These are phyloP conservation scores for Hamiltosporidium tvaerminnensis DNA, from an alignment of 371 early-diverging fungal genomes.

Conservation along the genomic window DNA sequence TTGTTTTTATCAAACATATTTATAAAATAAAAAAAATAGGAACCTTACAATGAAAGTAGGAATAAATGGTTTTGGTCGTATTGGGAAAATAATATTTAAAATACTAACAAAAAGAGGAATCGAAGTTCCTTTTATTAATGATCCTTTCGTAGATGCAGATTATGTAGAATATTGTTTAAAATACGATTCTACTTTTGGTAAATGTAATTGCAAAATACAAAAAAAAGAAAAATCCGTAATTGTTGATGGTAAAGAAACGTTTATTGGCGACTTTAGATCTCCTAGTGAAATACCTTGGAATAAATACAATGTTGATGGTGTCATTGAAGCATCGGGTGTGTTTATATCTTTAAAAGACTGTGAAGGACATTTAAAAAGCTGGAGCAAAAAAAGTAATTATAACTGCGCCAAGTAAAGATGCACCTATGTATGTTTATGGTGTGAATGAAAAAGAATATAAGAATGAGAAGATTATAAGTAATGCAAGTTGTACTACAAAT, in stretches of 20 bases:
- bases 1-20: too few relatives aligned
- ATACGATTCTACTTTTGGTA: constrained; percentile 45
- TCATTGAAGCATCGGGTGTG: constrained; percentile 92
- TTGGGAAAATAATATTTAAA: constrained; percentile 50
- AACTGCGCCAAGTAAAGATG: constrained; percentile 77
- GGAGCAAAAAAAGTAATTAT: constrained; percentile 92
- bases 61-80: constrained; percentile 54
- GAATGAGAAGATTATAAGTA: constrained; percentile 69
- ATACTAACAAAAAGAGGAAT: constrained; percentile 28
- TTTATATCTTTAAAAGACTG: constrained; percentile 79
- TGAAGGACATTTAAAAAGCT: constrained; percentile 65
- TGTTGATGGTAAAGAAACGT: constrained; percentile 64
- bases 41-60: constrained; percentile 34
- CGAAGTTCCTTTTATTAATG: constrained; percentile 48
- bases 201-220: constrained; percentile 59
- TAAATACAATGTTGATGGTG: constrained; percentile 57
- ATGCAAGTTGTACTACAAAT: constrained; percentile 99
- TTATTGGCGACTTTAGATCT: constrained; percentile 57
- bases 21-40: not conserved
- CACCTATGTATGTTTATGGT: constrained; percentile 61
- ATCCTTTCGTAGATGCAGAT: constrained; percentile 42
- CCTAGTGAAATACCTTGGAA: constrained; percentile 82
- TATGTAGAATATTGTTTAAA: constrained; percentile 42
- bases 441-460: constrained; percentile 82
- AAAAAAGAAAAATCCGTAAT: constrained; percentile 64